Base-by-base conservation (phyloP, 2,329 filamentous ascomycete genomes). In the Neonectria neomacrospora region DNA sequence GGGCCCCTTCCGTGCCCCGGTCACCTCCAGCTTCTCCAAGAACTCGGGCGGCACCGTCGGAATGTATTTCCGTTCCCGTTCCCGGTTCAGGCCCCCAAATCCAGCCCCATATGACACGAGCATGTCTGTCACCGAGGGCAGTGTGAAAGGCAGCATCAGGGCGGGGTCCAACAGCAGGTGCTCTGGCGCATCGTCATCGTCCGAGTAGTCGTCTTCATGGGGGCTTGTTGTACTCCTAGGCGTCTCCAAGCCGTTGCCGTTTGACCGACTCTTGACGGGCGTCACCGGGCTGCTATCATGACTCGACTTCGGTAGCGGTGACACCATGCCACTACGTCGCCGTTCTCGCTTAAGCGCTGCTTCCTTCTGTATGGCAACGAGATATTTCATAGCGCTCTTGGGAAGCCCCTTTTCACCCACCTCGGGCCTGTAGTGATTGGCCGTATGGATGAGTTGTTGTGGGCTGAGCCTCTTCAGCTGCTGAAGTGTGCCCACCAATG, bases 71-170 rank as follows among this genome's bases (percentile, higher is more conserved):
- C 93, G 86, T 78, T 96, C 96, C 60, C 94, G 86, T 79, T 98
- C 96, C 66, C 91, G 87, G 80, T 99, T 97, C 50, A 96, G 83
- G 0, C 96, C 96, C 5, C 96, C 96, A 74, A 98, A 96, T 0
- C 96, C 96, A 12, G 96, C 94, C 1, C 96, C 96, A 74, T 96
- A 99, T 69, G 90, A 95, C 51, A 99, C 88, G 51, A 98, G 85
- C 96, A 99, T 99, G 77, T 99, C 96, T 26, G 94, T 98, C 61
- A 93, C 96, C 1, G 95, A 97, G 1, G 96, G 96, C 28, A 99
- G 83, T n/a, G 91, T 91, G 76, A 99, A 99, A 0, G 96, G 96
- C 26, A 99, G 85, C 86, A 97, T 97, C 63, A 97, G 83, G 2
- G 94, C 92, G 3, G 95, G 93, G 74, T 98, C 94, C 56, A 98